Conservation (phyloP, 2,329 filamentous ascomycete species). For the Penicillium hordei region DNA sequence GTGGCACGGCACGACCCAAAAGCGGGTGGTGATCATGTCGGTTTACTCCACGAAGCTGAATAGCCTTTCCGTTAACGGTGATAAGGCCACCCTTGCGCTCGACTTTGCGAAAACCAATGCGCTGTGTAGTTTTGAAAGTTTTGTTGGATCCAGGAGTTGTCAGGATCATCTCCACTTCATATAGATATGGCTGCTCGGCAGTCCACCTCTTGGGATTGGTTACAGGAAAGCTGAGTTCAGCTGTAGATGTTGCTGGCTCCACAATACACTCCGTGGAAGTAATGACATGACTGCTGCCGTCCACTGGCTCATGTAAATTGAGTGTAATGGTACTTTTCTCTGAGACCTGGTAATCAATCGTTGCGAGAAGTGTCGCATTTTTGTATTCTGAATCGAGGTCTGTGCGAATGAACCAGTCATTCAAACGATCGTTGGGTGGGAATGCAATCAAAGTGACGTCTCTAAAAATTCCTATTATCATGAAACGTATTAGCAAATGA, state of each 20-base stretch:
- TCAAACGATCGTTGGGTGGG: slow-evolving; percentile 51
- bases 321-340: neutral
- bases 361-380: slow-evolving; percentile 52
- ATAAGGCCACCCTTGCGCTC: slow-evolving; percentile 54
- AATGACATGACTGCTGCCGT: slow-evolving; percentile 26
- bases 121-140: slow-evolving; percentile 46
- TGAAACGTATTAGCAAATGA: neutral
- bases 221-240: slow-evolving; percentile 42
- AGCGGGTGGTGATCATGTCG: slow-evolving; percentile 69
- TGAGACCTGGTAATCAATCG: slow-evolving; percentile 38
- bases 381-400: slow-evolving; percentile 55
- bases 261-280: slow-evolving; percentile 18
- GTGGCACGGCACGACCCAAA: slow-evolving; percentile 62
- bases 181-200: slow-evolving; percentile 64
- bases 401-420: slow-evolving; percentile 60
- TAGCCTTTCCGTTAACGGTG: slow-evolving; percentile 60
- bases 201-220: slow-evolving; percentile 63
- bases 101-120: slow-evolving; percentile 63
- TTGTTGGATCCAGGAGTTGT: neutral
- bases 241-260: slow-evolving; percentile 31
- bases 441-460: slow-evolving; percentile 65
- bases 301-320: slow-evolving; percentile 24
- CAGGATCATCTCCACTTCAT: slow-evolving; percentile 45
- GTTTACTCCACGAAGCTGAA: slow-evolving; percentile 65
- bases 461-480: slow-evolving; percentile 66